Conservation (phyloP, 768 basidiomycete species). For the Boletus eberwhitei region DNA sequence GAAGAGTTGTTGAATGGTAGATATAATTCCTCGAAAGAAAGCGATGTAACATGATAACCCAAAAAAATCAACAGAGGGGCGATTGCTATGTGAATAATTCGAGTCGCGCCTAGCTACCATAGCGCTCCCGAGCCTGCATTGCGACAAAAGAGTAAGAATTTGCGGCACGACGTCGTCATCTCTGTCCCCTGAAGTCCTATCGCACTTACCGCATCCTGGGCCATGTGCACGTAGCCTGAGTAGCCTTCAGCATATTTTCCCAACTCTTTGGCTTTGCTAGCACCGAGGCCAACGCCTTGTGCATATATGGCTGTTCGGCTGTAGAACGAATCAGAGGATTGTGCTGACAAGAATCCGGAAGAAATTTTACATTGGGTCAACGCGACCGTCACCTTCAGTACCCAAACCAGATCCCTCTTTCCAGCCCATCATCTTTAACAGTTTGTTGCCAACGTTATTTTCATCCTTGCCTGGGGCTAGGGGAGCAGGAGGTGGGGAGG, state of each 20-base stretch:
- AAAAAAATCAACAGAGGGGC: conserved; percentile 1
- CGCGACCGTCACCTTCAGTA: conserved; percentile 73
- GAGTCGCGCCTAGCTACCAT: conserved; percentile 27
- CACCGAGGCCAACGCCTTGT: conserved; percentile 87
- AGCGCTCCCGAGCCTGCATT: conserved; percentile 36
- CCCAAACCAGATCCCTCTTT: conserved; percentile 87
- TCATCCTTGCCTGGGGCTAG: conserved; percentile 76
- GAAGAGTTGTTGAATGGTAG: conserved; percentile 4
- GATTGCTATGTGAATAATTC: conserved; percentile 11
- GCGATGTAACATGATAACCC: conserved; percentile 7
- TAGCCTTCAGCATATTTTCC: conserved; percentile 68
- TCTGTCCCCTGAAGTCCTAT: conserved; percentile 20
- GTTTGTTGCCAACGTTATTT: conserved; percentile 85
- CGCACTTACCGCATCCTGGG: conserved; percentile 60
- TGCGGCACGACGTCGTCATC: conserved; percentile 14
- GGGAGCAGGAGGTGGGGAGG: conserved; percentile 59
- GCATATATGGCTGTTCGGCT: conserved; percentile 86
- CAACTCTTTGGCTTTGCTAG: conserved; percentile 83
- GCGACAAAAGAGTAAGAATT: conserved; percentile 26
- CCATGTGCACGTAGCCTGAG: conserved; percentile 68
- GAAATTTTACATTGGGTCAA: conserved; percentile 72
- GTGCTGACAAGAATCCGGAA: not conserved
- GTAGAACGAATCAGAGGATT: conserved; percentile 9
- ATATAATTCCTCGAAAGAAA: conserved; percentile 20
- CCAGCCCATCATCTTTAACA: conserved; percentile 99